Conservation (phyloP, 805 yeast species). For the Yarrowia sp. region DNA sequence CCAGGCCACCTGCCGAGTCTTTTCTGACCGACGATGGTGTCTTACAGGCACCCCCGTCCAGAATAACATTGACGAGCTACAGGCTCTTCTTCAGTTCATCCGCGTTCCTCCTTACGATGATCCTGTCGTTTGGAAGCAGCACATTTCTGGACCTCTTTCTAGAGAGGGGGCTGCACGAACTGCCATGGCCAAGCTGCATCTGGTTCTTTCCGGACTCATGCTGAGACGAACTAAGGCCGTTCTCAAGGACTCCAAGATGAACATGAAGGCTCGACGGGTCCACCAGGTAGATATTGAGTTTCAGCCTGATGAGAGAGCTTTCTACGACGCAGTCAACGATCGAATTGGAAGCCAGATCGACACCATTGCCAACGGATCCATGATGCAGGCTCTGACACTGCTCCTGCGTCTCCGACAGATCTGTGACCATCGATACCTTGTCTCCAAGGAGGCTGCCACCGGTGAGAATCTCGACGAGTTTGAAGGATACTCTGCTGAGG, state of each 20-base stretch:
- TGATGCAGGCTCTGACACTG: conserved; percentile 35
- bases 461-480: conserved; percentile 29
- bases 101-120: conserved; percentile 25
- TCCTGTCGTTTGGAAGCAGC: conserved; percentile 31
- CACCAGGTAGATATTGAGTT: conserved; percentile 34
- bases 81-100: conserved; percentile 47
- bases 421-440: conserved; percentile 37
- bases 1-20: conserved; percentile 45
- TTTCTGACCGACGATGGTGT: conserved; percentile 51
- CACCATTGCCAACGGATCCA: conserved; percentile 25
- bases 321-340: conserved; percentile 34
- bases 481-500: conserved; percentile 27
- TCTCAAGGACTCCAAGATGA: conserved; percentile 31
- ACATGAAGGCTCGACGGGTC: conserved; percentile 32
- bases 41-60: conserved; percentile 66
- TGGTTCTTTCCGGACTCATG: conserved; percentile 40
- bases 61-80: conserved; percentile 52
- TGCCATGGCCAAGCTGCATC: conserved; percentile 33
- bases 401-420: conserved; percentile 42
- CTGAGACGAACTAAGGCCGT: conserved; percentile 47
- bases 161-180: conserved; percentile 24
- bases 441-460: conserved; percentile 6
- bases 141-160: conserved; percentile 34
- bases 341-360: conserved; percentile 27
- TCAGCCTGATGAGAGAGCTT: conserved; percentile 32